phyloP scores from a whole-genome alignment of 495 filamentous ascomycete species.

The Xylaria curta region DNA sequence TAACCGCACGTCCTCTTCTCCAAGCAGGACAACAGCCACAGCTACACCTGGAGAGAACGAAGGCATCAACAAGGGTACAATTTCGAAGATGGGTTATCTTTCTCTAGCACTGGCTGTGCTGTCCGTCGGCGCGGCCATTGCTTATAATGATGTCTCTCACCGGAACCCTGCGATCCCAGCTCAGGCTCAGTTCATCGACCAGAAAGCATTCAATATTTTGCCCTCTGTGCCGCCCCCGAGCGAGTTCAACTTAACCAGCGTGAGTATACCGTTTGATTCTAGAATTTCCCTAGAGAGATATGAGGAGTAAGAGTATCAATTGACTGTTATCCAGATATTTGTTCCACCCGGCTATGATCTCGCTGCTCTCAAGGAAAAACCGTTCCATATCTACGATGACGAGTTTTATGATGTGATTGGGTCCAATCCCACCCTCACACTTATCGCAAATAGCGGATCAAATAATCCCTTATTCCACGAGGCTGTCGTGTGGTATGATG shows the following conservation, averaged over 20 bases:
- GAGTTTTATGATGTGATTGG: conserved; percentile 54
- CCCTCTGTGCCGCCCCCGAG: conserved; percentile 37
- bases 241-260: conserved; percentile 35
- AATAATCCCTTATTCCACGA: conserved; percentile 60
- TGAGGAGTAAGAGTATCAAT: background rate
- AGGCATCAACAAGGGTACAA: background rate
- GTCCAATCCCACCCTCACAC: conserved; percentile 50
- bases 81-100: conserved; percentile 16
- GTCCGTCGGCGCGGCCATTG: conserved; percentile 18
- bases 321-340: conserved; percentile 39
- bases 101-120: conserved; percentile 19
- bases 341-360: conserved; percentile 43
- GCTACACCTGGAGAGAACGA: background rate
- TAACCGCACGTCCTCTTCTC: background rate
- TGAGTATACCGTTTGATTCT: conserved; percentile 24
- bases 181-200: conserved; percentile 52
- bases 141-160: conserved; percentile 17
- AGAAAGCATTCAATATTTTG: conserved; percentile 50
- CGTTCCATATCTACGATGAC: conserved; percentile 55
- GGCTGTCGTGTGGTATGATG: conserved; percentile 55
- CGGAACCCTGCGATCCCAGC: conserved; percentile 41
- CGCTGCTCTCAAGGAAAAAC: conserved; percentile 42
- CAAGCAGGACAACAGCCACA: background rate
- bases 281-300: no score
- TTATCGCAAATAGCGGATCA: conserved; percentile 45